Conservation (phyloP, 1,284 basidiomycete species). For the Malassezia yamatoensis region DNA sequence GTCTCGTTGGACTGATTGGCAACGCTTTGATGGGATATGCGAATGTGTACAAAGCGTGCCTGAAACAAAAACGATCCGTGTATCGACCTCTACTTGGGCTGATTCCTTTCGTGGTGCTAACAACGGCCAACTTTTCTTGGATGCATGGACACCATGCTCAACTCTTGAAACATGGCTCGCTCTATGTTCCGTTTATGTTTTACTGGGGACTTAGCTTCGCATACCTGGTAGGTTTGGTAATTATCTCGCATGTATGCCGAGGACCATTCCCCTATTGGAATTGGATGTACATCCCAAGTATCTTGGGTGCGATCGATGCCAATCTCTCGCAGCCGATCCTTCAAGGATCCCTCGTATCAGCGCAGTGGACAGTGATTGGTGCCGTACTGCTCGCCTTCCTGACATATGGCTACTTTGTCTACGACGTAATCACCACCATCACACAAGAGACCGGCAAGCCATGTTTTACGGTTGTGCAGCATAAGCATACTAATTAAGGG, state of each 20-base stretch:
- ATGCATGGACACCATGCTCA: slow-evolving; percentile 51
- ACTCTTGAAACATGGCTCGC: slow-evolving; percentile 25
- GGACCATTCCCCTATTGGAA: slow-evolving; percentile 78
- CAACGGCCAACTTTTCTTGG: slow-evolving; percentile 67
- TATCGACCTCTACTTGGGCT: slow-evolving; percentile 62
- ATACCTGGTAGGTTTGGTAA: slow-evolving; percentile 72
- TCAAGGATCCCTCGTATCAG: slow-evolving; percentile 57
- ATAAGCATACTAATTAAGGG: slow-evolving; percentile 1
- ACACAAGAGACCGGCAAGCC: slow-evolving; percentile 25
- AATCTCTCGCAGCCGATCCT: slow-evolving; percentile 54
- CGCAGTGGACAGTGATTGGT: slow-evolving; percentile 60
- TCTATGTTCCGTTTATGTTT: slow-evolving; percentile 75
- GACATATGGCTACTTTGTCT: slow-evolving; percentile 63
- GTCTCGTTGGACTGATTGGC: slow-evolving; percentile 61
- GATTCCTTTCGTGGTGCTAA: slow-evolving; percentile 66
- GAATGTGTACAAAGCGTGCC: slow-evolving; percentile 25
- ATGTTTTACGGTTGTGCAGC: slow-evolving; percentile 10
- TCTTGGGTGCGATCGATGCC: slow-evolving; percentile 67
- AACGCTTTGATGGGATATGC: slow-evolving; percentile 62
- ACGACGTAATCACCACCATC: slow-evolving; percentile 40
- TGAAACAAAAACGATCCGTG: slow-evolving; percentile 34
- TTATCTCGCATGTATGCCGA: slow-evolving; percentile 81
- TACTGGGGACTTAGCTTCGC: slow-evolving; percentile 78
- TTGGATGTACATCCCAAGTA: slow-evolving; percentile 70
- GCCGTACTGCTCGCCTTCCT: slow-evolving; percentile 61